Base-by-base conservation (phyloP, 2,329 filamentous ascomycete genomes). In the Ambrosiella xylebori region DNA sequence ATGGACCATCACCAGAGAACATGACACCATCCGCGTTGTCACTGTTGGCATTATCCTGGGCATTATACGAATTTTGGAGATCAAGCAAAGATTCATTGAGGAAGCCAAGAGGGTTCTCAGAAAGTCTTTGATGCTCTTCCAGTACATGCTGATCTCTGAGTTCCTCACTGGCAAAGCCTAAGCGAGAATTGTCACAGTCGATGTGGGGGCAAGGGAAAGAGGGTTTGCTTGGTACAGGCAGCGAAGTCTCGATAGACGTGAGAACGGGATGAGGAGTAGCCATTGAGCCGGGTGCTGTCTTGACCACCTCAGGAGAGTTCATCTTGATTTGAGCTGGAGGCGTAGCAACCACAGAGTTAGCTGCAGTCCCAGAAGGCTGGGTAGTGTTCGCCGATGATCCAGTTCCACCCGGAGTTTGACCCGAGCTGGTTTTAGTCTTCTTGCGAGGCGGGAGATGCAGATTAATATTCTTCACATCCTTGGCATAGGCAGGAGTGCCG, bases 51-150 rank as follows among this genome's bases (percentile, higher is more conserved):
- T 68, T 1, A 49, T 63, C 5, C 60, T 59, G 45, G 66, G 57
- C 12, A 37, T 50, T 13, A 40, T 51, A 41, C 66, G 62, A 61
- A 70, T 69, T 12, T 65, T 55, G 4, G 0, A 70, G 68, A 12
- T 70, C 62, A 0, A 74, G 73, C 39, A 82, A 65, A 52, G 71
- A 74, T 55, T 80, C 78, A 54, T 71, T 64, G 13, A 72, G 68
- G 64, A 76, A 84, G 62, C 75, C 76, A 58, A 73, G 49, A 1
- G 81, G 79, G 60, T 84, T 69, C 61, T 78, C 71, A 47, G 71
- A 68, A 5, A 80, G 80, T 64, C 74, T 76, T 19, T 73, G 68
- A 62, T 84, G 81, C 65, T 82, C 79, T 59, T 82, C 76, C n/a
- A 78, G 71, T 7, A 74, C 67, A 63, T 84, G 81, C 9, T 68